Conservation (phyloP, 1,284 basidiomycete genomes). For the Ganoderma resinaceum region DNA sequence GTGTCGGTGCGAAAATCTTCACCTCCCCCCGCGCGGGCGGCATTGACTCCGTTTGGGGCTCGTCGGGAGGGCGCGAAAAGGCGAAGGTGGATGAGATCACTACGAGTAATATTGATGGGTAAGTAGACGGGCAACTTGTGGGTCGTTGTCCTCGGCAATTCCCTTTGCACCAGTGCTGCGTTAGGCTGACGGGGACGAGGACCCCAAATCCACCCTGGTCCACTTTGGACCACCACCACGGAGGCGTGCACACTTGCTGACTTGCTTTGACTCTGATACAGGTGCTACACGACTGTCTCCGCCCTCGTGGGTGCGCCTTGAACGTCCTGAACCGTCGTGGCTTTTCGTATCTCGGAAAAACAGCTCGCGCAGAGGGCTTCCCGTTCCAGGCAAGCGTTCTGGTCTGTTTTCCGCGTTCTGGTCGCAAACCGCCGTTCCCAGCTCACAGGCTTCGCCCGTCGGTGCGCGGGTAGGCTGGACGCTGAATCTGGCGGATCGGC, state of each 20-base stretch:
- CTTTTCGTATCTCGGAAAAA: background rate
- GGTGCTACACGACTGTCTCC: background rate
- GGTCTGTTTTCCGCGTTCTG: background rate
- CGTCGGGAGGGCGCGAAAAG: background rate
- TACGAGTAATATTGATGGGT: background rate
- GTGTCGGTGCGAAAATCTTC: background rate
- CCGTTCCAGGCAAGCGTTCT: background rate
- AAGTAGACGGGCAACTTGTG: background rate
- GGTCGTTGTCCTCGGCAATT: background rate
- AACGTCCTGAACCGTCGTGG: background rate
- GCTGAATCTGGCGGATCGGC: slow-evolving; percentile 12
- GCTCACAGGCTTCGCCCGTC: background rate
- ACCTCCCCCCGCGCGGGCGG: background rate
- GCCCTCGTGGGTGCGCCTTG: background rate
- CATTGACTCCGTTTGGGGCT: background rate
- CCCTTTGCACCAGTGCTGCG: background rate
- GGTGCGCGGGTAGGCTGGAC: background rate
- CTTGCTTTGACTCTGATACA: background rate
- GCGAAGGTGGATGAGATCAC: background rate
- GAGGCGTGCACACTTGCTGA: background rate
- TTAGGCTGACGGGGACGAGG: background rate
- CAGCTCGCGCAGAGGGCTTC: background rate
- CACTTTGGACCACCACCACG: background rate
- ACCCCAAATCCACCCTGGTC: background rate
- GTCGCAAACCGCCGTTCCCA: background rate